Conservation (phyloP, 2,329 filamentous ascomycete genomes). For the Mollisia scopiformis region DNA sequence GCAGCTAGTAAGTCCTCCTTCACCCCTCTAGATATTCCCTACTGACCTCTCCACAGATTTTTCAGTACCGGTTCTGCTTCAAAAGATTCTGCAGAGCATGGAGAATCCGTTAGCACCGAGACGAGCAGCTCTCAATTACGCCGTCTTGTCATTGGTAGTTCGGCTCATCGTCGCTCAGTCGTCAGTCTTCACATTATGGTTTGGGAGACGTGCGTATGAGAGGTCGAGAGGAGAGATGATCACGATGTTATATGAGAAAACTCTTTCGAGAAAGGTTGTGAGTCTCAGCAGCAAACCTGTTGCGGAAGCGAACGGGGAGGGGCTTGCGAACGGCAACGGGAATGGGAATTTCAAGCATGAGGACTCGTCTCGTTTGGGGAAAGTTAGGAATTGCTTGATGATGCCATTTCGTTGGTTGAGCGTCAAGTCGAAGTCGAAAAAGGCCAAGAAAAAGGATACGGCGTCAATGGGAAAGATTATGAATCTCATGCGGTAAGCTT, state of each 20-base stretch:
- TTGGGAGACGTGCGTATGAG: slow-evolving; percentile 81
- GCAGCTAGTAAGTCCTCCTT: slow-evolving; percentile 47
- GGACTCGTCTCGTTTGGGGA: slow-evolving; percentile 14
- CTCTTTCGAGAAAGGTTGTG: slow-evolving; percentile 36
- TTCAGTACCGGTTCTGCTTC: slow-evolving; percentile 69
- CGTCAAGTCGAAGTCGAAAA: slow-evolving; percentile 27
- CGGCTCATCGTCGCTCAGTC: slow-evolving; percentile 67
- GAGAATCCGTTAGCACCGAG: slow-evolving; percentile 52
- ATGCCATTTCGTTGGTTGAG: slow-evolving; percentile 31
- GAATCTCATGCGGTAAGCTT: slow-evolving; percentile 72
- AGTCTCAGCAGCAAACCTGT: slow-evolving; percentile 32
- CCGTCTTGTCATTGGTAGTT: slow-evolving; percentile 60
- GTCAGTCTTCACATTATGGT: slow-evolving; percentile 76
- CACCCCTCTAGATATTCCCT: too few relatives aligned
- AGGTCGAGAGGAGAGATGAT: slow-evolving; percentile 83
- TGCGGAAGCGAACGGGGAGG: slow-evolving; percentile 14
- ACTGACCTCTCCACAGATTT: slow-evolving; percentile 45
- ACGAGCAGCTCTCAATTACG: slow-evolving; percentile 66
- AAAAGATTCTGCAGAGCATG: slow-evolving; percentile 71
- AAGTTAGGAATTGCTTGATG: slow-evolving; percentile 17
- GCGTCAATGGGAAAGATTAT: slow-evolving; percentile 90
- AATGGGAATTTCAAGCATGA: slow-evolving; percentile 11
- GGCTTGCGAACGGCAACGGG: slow-evolving; percentile 9
- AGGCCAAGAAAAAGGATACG: slow-evolving; percentile 49
- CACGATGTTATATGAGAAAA: slow-evolving; percentile 81